A percentile compares a stretch with the other conserved stretches of the same genome.
Evolutionary conservation across 495 filamentous ascomycete species (phyloP).

Genomic region (Rhypophila decipiens): DNA sequence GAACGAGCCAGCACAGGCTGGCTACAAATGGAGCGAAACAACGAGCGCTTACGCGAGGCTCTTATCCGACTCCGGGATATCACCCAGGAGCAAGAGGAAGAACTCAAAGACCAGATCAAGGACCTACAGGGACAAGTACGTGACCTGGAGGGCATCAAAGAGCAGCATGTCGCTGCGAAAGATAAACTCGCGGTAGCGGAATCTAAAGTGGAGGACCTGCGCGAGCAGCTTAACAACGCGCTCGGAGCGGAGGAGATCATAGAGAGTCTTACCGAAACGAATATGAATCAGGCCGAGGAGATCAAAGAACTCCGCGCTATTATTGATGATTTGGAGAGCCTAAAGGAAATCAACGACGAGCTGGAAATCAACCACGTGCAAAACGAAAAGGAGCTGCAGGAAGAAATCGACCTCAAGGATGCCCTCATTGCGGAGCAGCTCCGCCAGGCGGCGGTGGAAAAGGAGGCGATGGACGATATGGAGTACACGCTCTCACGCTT

Average conservation of each 20-base stretch:
- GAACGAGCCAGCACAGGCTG: conserved; percentile 80
- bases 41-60: conserved; percentile 82
- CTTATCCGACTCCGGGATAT: conserved; percentile 78
- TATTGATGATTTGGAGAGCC: conserved; percentile 75
- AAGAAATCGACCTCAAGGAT: conserved; percentile 82
- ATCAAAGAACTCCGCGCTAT: conserved; percentile 73
- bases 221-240: conserved; percentile 85
- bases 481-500: conserved; percentile 87
- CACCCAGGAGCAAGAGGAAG: conserved; percentile 77
- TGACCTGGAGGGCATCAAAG: conserved; percentile 63
- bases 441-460: conserved; percentile 57
- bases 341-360: conserved; percentile 92
- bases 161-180: conserved; percentile 61
- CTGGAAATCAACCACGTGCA: conserved; percentile 89
- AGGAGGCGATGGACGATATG: conserved; percentile 72
- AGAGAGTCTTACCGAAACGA: conserved; percentile 82
- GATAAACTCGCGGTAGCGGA: conserved; percentile 67
- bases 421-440: conserved; percentile 68
- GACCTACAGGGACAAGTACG: conserved; percentile 71
- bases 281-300: conserved; percentile 67
- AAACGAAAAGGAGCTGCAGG: conserved; percentile 87
- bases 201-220: conserved; percentile 74
- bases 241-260: conserved; percentile 87
- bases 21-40: conserved; percentile 84
- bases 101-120: conserved; percentile 69